phyloP scores from a whole-genome alignment of 2,329 filamentous ascomycete species.

The Xylariaceae sp. region DNA sequence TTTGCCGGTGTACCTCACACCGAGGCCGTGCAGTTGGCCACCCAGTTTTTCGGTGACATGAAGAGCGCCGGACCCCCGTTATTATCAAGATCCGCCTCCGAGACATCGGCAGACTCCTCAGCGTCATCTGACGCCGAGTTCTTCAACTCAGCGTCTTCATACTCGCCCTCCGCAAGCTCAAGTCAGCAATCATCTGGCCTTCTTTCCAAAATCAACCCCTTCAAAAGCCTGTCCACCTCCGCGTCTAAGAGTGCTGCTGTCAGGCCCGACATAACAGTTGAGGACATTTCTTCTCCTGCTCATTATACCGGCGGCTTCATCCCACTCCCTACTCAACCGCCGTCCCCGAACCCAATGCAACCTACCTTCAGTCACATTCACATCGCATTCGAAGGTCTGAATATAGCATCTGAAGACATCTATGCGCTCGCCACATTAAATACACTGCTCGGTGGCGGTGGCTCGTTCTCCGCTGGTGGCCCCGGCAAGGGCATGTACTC shows the following conservation, averaged over 20 bases:
- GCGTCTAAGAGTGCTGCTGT: conserved; percentile 58
- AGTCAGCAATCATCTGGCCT: conserved; percentile 55
- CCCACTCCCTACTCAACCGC: conserved; percentile 73
- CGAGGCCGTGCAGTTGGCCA: conserved; percentile 71
- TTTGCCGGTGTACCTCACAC: conserved; percentile 86
- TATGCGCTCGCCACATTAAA: conserved; percentile 94
- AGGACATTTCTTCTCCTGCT: conserved; percentile 60
- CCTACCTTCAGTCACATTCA: conserved; percentile 88
- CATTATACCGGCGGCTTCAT: conserved; percentile 94
- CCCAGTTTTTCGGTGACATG: conserved; percentile 93
- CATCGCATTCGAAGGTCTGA: conserved; percentile 89
- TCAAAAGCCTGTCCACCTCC: conserved; percentile 82
- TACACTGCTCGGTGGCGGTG: conserved; percentile 90
- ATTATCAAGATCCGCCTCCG: conserved; percentile 52
- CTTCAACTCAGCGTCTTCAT: conserved; percentile 33
- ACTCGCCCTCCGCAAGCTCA: conserved; percentile 31
- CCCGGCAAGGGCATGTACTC: conserved; percentile 99
- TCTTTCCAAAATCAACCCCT: conserved; percentile 78
- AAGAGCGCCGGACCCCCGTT: conserved; percentile 45
- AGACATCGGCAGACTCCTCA: conserved; percentile 47
- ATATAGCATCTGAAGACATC: conserved; percentile 85
- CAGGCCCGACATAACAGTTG: conserved; percentile 39
- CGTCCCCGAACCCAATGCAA: conserved; percentile 68
- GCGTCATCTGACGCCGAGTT: conserved; percentile 32
- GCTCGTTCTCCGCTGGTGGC: conserved; percentile 92